Evolutionary conservation across 768 basidiomycete species (phyloP), one percentile per base, ranked within the genome.

Genomic region (Rhizopogon sp.): DNA sequence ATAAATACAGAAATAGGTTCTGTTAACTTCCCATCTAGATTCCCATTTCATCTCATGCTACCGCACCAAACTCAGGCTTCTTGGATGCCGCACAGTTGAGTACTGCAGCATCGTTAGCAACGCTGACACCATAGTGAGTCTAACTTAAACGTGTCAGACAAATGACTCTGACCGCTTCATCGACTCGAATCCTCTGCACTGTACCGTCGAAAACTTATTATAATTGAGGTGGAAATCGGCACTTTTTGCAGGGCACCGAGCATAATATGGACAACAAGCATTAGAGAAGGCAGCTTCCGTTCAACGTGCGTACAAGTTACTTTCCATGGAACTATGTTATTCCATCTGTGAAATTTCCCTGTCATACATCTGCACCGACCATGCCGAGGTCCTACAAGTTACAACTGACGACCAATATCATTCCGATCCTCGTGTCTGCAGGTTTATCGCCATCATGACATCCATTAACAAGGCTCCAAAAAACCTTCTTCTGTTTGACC

Each of bases 151-250:
- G 39, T 93, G 91, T 62, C 90, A 93, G 72, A 82, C 72, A 40
- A 65, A 67, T 29, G 92, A 91, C 60, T 93, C 60, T 93, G 92
- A 93, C 17, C 64, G 0, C 37, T 79, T 2, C 95, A 97, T 68
- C 90, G 86, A 67, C 67, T 69, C 1, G 95, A 98, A 76, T 98
- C 95, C 64, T 55, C 58, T 5, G 85, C 90, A 0, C 71, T 95
- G 8, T 81, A 5, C 78, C 80, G 2, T 79, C 79, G 2, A 55
- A 68, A 13, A 74, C 35, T 11, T 9, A 14, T 51, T 28, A 25
- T 25, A 25, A 25, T 40, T 49, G 7, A 6, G 37, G 47, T 54
- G 17, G 40, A 91, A 89, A 91, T 65, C 76, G 87, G 56, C 63
- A 74, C 31, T 71, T 76, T n/a, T 58, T 87, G 8, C 71, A 76